These are phyloP conservation scores for Carex littledalei DNA, from an alignment of 176 grass and related monocot species.

Conservation along the genomic window DNA sequence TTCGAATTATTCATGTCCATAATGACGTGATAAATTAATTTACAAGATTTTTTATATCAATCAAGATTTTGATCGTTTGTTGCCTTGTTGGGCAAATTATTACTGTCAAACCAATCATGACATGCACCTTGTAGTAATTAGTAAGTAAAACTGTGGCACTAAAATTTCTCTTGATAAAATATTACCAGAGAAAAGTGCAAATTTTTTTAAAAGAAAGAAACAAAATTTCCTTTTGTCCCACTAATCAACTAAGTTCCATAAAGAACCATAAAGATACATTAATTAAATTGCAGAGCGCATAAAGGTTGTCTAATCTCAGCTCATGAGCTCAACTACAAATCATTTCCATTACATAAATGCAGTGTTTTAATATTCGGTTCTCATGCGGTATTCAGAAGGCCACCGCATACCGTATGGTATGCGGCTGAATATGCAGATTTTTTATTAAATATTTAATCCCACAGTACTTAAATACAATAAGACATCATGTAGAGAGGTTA, in stretches of 20 bases:
- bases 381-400: too few species aligned
- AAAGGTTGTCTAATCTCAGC: neutral
- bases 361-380: too few species aligned
- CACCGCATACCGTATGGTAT: too few species aligned
- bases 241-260: conserved; percentile 11
- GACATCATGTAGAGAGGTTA: too few species aligned
- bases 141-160: neutral
- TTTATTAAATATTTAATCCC: too few species aligned
- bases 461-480: too few species aligned
- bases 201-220: neutral
- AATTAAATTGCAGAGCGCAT: neutral
- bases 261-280: neutral
- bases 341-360: neutral
- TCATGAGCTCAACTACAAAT: conserved; percentile 13
- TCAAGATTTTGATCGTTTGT: neutral
- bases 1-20: neutral
- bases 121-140: neutral
- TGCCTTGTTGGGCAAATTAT: neutral
- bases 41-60: neutral
- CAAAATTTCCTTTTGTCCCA: neutral
- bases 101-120: neutral
- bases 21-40: neutral
- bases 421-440: too few species aligned
- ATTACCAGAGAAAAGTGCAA: neutral
- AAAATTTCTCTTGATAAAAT: neutral